Evolutionary conservation across 2,329 filamentous ascomycete genomes (phyloP).

Genomic region (Microcyclosporella mali): DNA sequence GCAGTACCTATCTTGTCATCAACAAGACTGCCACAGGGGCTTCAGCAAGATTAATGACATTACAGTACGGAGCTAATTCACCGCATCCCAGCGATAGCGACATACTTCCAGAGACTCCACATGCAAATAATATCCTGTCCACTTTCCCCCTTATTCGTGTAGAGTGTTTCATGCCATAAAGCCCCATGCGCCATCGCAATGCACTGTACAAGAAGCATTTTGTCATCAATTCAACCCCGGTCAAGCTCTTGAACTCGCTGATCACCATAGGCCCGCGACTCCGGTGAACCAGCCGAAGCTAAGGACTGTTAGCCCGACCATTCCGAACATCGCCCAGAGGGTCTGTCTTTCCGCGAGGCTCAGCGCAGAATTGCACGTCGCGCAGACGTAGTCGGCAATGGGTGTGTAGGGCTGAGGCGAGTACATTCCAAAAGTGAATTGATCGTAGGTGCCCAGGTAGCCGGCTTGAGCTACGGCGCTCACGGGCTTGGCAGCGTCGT

Average conservation of each 20-base stretch:
- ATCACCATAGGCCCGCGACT: constrained; percentile 37
- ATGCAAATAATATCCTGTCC: neutral
- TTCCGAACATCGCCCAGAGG: constrained; percentile 50
- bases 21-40: no score
- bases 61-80: no score
- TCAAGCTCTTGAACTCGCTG: neutral
- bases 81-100: no score
- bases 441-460: constrained; percentile 47
- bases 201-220: constrained; percentile 9
- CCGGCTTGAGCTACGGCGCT: constrained; percentile 50
- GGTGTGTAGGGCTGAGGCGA: constrained; percentile 46
- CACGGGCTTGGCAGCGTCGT: constrained; percentile 51
- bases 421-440: constrained; percentile 60
- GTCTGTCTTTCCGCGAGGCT: constrained; percentile 50
- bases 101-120: neutral
- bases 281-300: constrained; percentile 51
- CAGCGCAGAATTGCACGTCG: constrained; percentile 52
- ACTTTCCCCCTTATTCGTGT: constrained; percentile 7
- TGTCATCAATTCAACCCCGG: constrained; percentile 1
- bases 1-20: no score
- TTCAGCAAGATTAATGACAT: no score
- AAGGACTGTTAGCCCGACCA: constrained; percentile 50
- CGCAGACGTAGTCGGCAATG: constrained; percentile 42
- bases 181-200: constrained; percentile 15
- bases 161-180: constrained; percentile 13